A percentile compares a stretch with the other conserved stretches of the same genome.
Conservation (phyloP, 1,284 basidiomycete species). For the Sphaerobolus stellatus region DNA sequence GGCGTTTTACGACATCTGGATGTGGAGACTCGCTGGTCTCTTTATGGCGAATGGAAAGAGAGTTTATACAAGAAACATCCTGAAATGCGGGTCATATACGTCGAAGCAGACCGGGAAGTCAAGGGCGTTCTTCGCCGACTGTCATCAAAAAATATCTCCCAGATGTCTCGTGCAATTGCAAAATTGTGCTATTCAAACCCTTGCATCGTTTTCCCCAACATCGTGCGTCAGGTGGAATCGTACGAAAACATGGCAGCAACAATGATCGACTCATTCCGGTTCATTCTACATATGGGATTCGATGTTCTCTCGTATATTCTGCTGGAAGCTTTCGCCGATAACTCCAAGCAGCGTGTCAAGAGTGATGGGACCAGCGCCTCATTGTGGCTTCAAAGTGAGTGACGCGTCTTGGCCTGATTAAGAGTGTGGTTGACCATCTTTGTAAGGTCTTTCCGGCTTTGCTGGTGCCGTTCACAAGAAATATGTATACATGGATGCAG, state of each 20-base stretch:
- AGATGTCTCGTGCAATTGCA: slow-evolving; percentile 84
- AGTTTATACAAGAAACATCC: slow-evolving; percentile 67
- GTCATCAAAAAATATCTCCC: slow-evolving; percentile 80
- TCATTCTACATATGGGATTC: slow-evolving; percentile 89
- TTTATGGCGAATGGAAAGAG: slow-evolving; percentile 96
- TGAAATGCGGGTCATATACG: slow-evolving; percentile 69
- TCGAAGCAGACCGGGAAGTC: slow-evolving; percentile 73
- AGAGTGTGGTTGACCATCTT: slow-evolving; percentile 18
- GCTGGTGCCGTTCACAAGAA: slow-evolving; percentile 89
- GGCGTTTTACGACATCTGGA: slow-evolving; percentile 78
- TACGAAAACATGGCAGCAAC: slow-evolving; percentile 94
- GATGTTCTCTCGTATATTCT: slow-evolving; percentile 91
- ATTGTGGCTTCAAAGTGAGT: slow-evolving; percentile 91
- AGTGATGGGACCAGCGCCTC: slow-evolving; percentile 90
- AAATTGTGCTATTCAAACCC: slow-evolving; percentile 95
- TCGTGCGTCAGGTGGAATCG: slow-evolving; percentile 92
- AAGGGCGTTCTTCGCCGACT: slow-evolving; percentile 80
- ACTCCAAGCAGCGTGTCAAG: slow-evolving; percentile 83
- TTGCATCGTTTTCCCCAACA: slow-evolving; percentile 86
- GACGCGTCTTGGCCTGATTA: slow-evolving; percentile 1
- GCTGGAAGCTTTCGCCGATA: slow-evolving; percentile 86
- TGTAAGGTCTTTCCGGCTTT: slow-evolving; percentile 83
- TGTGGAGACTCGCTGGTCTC: slow-evolving; percentile 76
- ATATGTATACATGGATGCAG: slow-evolving; percentile 75
- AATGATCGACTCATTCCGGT: slow-evolving; percentile 88